Evolutionary conservation across 495 filamentous ascomycete species (phyloP).

Genomic region (Margaritispora aquatica): DNA sequence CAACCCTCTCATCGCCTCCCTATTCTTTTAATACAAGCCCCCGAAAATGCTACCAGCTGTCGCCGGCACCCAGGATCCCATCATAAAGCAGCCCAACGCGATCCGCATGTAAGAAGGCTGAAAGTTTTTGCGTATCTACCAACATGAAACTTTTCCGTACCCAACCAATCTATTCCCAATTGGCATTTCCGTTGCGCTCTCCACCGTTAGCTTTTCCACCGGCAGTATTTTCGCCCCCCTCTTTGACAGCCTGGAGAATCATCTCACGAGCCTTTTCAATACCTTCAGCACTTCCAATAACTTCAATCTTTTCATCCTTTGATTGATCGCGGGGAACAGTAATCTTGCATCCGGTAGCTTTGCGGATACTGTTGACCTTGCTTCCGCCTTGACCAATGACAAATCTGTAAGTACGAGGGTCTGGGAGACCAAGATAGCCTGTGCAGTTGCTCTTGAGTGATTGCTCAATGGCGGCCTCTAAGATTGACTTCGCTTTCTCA

Average conservation of each 20-base stretch:
- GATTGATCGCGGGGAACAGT: conserved; percentile 79
- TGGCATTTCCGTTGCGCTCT: conserved; percentile 8
- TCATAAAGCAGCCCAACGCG: not conserved
- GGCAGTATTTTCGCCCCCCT: conserved; percentile 28
- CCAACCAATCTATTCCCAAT: conserved; percentile 11
- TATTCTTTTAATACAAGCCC: not conserved
- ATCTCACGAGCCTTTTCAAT: conserved; percentile 83
- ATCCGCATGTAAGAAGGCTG: not conserved
- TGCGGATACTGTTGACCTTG: conserved; percentile 87
- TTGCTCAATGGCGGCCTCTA: conserved; percentile 63
- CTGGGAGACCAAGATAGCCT: conserved; percentile 84
- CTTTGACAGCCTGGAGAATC: conserved; percentile 73
- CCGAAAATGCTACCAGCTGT: not conserved
- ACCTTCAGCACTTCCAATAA: conserved; percentile 70
- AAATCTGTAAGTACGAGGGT: conserved; percentile 81
- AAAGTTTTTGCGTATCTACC: not conserved
- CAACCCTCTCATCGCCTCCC: not conserved
- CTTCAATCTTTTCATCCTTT: conserved; percentile 78
- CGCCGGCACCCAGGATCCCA: not conserved
- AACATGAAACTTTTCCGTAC: not conserved
- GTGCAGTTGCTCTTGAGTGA: conserved; percentile 65
- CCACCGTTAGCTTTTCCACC: not conserved
- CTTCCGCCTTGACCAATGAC: conserved; percentile 85
- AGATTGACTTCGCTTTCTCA: conserved; percentile 64
- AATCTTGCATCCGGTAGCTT: conserved; percentile 87